Evolutionary conservation across 805 yeast species (phyloP).

Genomic region (Saturnispora kantuleensis): DNA sequence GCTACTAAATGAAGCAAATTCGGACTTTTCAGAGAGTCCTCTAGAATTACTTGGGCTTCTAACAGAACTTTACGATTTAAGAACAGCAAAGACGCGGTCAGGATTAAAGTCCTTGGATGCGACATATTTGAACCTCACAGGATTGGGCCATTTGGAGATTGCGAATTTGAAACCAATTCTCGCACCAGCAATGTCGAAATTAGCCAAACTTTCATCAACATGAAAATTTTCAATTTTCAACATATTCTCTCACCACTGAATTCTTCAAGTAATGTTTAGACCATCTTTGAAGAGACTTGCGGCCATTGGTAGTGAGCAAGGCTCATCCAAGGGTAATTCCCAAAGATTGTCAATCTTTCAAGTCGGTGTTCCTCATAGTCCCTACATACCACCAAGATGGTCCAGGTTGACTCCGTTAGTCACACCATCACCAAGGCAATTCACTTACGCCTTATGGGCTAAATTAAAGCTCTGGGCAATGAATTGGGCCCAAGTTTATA

Average conservation of each 20-base stretch:
- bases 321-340: conserved; percentile 4
- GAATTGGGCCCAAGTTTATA: conserved; percentile 47
- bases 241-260: not conserved
- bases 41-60: conserved; percentile 60
- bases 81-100: conserved; percentile 69
- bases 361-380: conserved; percentile 28
- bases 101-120: conserved; percentile 76
- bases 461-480: conserved; percentile 58
- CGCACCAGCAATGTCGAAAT: conserved; percentile 67
- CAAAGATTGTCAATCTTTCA: conserved; percentile 26
- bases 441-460: conserved; percentile 38
- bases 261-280: conserved; percentile 3
- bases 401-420: conserved; percentile 32
- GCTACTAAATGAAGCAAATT: conserved; percentile 56
- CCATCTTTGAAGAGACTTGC: conserved; percentile 3
- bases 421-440: conserved; percentile 1
- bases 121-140: conserved; percentile 72
- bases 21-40: conserved; percentile 67
- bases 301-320: conserved; percentile 9
- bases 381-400: conserved; percentile 43
- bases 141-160: conserved; percentile 73
- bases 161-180: conserved; percentile 83
- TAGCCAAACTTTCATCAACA: conserved; percentile 24
- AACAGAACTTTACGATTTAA: conserved; percentile 77
- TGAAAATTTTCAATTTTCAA: conserved; percentile 24